Evolutionary conservation across 1,139 yeast genomes (phyloP), one percentile per base, ranked within the genome.

Genomic region (Arxiozyma heterogenica): DNA sequence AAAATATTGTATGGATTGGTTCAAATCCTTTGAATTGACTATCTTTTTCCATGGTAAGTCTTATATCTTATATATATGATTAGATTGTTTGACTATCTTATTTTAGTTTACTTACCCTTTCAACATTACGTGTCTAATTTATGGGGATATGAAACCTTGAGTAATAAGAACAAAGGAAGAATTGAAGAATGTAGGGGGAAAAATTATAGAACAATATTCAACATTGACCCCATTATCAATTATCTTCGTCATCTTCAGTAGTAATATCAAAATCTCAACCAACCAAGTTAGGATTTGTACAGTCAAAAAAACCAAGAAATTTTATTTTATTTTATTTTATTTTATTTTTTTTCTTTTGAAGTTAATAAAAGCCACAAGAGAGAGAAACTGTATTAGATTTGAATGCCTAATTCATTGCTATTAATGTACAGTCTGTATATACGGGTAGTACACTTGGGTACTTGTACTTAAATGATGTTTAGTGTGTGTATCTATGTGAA

Each of bases 1-100:
- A 93, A 69, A 93, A 91, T 49, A 90, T 77, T 1, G 96, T 94
- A 56, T 82, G 77, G 41, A 93, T 90, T 27, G 95, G 95, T 46
- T 61, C 68, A 54, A 67, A 67, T 46, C 70, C 70, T 50, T 65
- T 65, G 46, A 66, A 66, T n/a, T 25, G 30, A 38, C 22, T 30
- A 7, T 49, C 51, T 25, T 38, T 34, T 15, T 46, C 49, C 49
- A 46, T 46, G 17, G 7, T 23, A 5, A 5, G 4, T 30, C 38
- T 30, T 30, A 12, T 30, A 5, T 12, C 9, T 30, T 8, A 8
- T 30, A 12, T 27, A 27, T 27, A 27, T 27, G 11, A 34, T 34
- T 34, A 6, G 39, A 34, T 34, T 34, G n/a, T 11, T 34, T 34
- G 39, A 34, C n/a, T 34, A 34, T 34, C n/a, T 34, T 34, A 34